Conservation (phyloP, 805 yeast genomes). For the Metschnikowia peoriensis region DNA sequence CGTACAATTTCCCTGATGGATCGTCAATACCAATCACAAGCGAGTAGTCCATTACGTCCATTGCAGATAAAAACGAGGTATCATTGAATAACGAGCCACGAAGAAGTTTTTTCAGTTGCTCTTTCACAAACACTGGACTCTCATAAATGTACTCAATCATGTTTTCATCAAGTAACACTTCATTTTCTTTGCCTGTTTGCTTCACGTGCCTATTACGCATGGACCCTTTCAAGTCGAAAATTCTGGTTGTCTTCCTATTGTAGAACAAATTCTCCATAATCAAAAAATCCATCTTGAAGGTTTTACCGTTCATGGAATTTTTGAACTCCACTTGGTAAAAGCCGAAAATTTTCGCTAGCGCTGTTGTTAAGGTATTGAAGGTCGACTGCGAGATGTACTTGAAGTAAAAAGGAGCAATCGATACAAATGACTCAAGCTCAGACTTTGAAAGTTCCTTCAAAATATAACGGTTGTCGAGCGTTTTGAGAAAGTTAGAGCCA, state of each 20-base stretch:
- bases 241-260: slow-evolving; percentile 74
- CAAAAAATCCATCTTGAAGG: slow-evolving; percentile 82
- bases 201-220: slow-evolving; percentile 97
- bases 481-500: slow-evolving; percentile 90
- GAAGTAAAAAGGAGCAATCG: slow-evolving; percentile 94
- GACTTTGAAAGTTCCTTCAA: slow-evolving; percentile 84
- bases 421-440: slow-evolving; percentile 90
- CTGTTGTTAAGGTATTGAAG: slow-evolving; percentile 93
- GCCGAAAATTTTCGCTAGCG: slow-evolving; percentile 91
- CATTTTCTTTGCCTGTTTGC: slow-evolving; percentile 93
- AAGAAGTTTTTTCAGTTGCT: slow-evolving; percentile 80
- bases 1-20: slow-evolving; percentile 64
- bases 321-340: slow-evolving; percentile 90
- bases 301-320: slow-evolving; percentile 71
- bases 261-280: slow-evolving; percentile 96
- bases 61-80: slow-evolving; percentile 86
- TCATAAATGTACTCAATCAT: slow-evolving; percentile 98
- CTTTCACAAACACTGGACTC: slow-evolving; percentile 90
- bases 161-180: slow-evolving; percentile 91
- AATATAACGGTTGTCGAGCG: slow-evolving; percentile 84
- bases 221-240: slow-evolving; percentile 95
- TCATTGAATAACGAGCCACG: slow-evolving; percentile 94
- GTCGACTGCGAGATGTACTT: slow-evolving; percentile 93
- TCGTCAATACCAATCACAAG: slow-evolving; percentile 88
- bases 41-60: slow-evolving; percentile 99